phyloP scores from a whole-genome alignment of 1,284 basidiomycete genomes.

The Fistulinella cinereoalba region DNA sequence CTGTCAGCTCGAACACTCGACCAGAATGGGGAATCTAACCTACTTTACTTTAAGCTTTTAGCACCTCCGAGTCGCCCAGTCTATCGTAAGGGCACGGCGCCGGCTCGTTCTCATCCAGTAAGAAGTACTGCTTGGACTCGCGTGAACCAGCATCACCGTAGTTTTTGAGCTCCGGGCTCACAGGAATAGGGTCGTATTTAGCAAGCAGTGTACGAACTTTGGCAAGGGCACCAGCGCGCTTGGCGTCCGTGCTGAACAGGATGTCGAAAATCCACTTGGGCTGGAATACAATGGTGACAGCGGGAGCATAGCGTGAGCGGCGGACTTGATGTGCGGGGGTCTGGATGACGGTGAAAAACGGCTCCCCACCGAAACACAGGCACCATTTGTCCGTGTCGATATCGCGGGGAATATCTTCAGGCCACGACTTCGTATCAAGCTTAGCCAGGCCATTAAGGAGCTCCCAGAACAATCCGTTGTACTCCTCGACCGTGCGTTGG shows the following conservation, averaged over 20 bases:
- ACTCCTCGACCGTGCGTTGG: slow-evolving; percentile 16
- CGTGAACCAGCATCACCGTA: slow-evolving; percentile 21
- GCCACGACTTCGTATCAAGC: slow-evolving; percentile 19
- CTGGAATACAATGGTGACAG: slow-evolving; percentile 24
- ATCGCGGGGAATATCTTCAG: slow-evolving; percentile 12
- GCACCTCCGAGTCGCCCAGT: slow-evolving; percentile 4
- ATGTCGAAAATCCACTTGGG: slow-evolving; percentile 27
- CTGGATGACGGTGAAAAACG: slow-evolving; percentile 22
- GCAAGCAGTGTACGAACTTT: slow-evolving; percentile 20
- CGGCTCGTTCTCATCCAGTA: slow-evolving; percentile 23
- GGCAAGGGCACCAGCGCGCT: slow-evolving; percentile 17
- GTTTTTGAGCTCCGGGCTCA: slow-evolving; percentile 24
- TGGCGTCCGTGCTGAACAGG: slow-evolving; percentile 21
- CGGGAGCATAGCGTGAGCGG: slow-evolving; percentile 18
- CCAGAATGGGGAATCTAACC: too few relatives aligned
- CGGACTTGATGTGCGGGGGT: slow-evolving; percentile 23
- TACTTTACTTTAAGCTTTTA: slow-evolving; percentile 5
- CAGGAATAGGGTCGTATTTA: slow-evolving; percentile 22
- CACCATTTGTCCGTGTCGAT: slow-evolving; percentile 23
- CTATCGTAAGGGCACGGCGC: slow-evolving; percentile 19
- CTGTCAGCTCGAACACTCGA: too few relatives aligned
- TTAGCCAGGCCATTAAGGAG: slow-evolving; percentile 22
- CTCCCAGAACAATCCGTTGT: slow-evolving; percentile 20
- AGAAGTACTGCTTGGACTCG: slow-evolving; percentile 22
- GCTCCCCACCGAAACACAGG: slow-evolving; percentile 21